Base-by-base conservation (phyloP, 768 basidiomycete genomes). In the Cystofilobasidium capitatum region DNA sequence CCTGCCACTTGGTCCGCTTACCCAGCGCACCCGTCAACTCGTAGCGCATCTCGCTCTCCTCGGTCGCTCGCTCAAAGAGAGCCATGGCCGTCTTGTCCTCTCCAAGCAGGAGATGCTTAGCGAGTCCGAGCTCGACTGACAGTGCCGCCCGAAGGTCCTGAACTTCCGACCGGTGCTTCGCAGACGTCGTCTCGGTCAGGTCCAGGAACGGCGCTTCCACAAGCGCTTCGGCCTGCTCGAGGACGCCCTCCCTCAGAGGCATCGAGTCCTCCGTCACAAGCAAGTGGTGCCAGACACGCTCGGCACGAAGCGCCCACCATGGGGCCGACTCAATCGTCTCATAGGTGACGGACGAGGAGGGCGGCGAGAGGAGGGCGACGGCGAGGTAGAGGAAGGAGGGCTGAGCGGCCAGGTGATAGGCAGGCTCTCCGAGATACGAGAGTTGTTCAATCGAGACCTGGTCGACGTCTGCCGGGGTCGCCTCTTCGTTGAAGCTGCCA, bases 11-110 rank as follows among this genome's bases (percentile, higher is more conserved):
- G 14, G 96, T 99, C 69, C 90, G 83, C 77, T 87, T 91, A 45
- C 96, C 96, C 62, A 93, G 80, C 13, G 91, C 89, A 10, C 96
- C 96, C 0, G 90, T 93, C 62, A 98, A 81, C 77, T 91, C 89
- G 75, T 90, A 98, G 76, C 88, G 83, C 71, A 99, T 76, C 4
- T 86, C 87, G 20, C 86, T 88, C 39, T 85, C 83, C 24, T 68
- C 61, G 0, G 90, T 88, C 0, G 93, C 91, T 20, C 81, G 80
- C 42, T 91, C 80, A 72, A 97, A 97, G 64, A 80, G 79, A 51
- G 86, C 85, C 14, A 86, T 84, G 7, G 96, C 91, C 0, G 79
- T 74, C 75, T 85, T 88, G 76, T 96, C 90, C 58, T 76, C 71
- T 13, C 74, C 74, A 58, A 89, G 79, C 0, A 69, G 57, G n/a